Percentiles rank a stretch among this genome's conserved stretches.
phyloP scores from a whole-genome alignment of 163 green algal species.

The Scenedesmus sp. region DNA sequence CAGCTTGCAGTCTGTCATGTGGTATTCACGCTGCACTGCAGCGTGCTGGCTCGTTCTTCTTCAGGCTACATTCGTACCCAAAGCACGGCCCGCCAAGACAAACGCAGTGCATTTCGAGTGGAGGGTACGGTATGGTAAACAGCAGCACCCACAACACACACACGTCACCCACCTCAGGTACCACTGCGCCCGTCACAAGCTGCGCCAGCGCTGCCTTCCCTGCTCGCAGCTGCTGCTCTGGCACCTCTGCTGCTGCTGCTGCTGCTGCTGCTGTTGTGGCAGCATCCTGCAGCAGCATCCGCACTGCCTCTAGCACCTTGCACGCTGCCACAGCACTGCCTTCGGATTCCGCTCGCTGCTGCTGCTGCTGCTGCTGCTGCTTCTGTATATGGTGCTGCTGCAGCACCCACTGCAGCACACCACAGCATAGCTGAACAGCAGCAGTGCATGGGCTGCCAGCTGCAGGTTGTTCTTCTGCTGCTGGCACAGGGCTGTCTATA shows the following conservation, averaged over 20 bases:
- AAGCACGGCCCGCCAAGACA: too few relatives aligned
- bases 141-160: too few relatives aligned
- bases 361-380: constrained; percentile 49
- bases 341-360: not conserved
- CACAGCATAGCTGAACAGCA: constrained; percentile 41
- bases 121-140: not conserved
- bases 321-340: constrained; percentile 11
- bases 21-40: too few relatives aligned
- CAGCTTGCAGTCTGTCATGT: too few relatives aligned
- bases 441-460: not conserved
- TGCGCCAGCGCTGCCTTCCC: constrained; percentile 12
- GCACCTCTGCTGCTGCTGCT: not conserved
- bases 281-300: constrained; percentile 52
- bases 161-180: not conserved
- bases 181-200: constrained; percentile 17
- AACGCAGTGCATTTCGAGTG: too few relatives aligned
- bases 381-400: constrained; percentile 22
- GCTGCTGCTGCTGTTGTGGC: constrained; percentile 20
- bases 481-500: not conserved
- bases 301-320: constrained; percentile 51
- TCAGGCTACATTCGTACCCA: too few relatives aligned
- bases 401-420: constrained; percentile 16
- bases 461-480: not conserved
- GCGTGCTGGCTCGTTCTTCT: too few relatives aligned
- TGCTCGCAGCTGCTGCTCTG: not conserved